Percentiles rank a stretch among this genome's conserved stretches.
phyloP scores from a whole-genome alignment of 495 filamentous ascomycete genomes.

The Pyronema omphalodes region DNA sequence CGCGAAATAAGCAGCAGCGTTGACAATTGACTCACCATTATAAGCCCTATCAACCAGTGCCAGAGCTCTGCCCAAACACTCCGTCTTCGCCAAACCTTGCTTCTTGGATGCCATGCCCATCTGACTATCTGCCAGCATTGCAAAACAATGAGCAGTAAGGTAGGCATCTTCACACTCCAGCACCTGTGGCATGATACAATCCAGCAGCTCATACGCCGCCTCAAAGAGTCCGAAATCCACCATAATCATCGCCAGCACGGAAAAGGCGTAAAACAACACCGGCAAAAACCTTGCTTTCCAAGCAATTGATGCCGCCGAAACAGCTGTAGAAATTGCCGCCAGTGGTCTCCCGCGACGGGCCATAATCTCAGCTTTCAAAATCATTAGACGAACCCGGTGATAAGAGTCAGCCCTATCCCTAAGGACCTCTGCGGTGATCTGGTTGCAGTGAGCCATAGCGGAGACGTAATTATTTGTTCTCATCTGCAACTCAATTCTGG shows the following conservation, averaged over 20 bases:
- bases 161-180: slow-evolving; percentile 53
- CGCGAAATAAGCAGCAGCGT: not conserved
- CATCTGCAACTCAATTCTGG: slow-evolving; percentile 52
- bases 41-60: slow-evolving; percentile 51
- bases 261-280: slow-evolving; percentile 59
- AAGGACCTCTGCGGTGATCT: slow-evolving; percentile 42
- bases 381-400: slow-evolving; percentile 54
- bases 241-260: slow-evolving; percentile 48
- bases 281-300: slow-evolving; percentile 53
- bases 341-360: slow-evolving; percentile 47
- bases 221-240: slow-evolving; percentile 57
- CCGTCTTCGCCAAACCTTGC: slow-evolving; percentile 27
- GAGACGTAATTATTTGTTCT: slow-evolving; percentile 37
- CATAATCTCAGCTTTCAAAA: slow-evolving; percentile 57
- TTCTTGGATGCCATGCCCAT: slow-evolving; percentile 49
- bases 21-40: slow-evolving; percentile 6
- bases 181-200: slow-evolving; percentile 62
- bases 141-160: slow-evolving; percentile 50
- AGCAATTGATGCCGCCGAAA: slow-evolving; percentile 62
- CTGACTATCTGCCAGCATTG: slow-evolving; percentile 60
- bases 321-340: slow-evolving; percentile 63
- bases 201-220: slow-evolving; percentile 45
- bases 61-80: slow-evolving; percentile 45
- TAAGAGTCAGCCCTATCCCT: slow-evolving; percentile 56
- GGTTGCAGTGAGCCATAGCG: slow-evolving; percentile 51